Evolutionary conservation across 495 filamentous ascomycete genomes (phyloP).

Genomic region (Aspergillus heteromorphus): DNA sequence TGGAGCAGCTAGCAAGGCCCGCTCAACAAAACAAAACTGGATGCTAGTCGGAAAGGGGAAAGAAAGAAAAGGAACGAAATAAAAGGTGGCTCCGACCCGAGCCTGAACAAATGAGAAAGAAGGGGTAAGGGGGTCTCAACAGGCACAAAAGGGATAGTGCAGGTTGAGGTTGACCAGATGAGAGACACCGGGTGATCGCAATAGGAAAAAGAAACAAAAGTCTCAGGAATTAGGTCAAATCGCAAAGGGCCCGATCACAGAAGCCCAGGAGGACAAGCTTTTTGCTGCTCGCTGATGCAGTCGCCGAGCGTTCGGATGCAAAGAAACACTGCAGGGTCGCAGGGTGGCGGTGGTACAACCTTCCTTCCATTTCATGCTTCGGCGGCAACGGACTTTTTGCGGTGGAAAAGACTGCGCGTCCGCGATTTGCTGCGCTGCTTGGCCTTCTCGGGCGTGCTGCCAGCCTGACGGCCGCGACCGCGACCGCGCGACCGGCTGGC

Average conservation of each 20-base stretch:
- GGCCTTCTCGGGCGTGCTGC: slow-evolving; percentile 47
- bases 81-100: background rate
- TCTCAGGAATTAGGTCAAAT: background rate
- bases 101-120: background rate
- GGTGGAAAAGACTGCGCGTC: slow-evolving; percentile 61
- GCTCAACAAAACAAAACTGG: slow-evolving; percentile 8
- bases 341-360: too few species aligned
- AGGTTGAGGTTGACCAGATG: background rate
- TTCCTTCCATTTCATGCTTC: slow-evolving; percentile 25
- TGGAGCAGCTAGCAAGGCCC: slow-evolving; percentile 14
- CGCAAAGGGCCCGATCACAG: too few species aligned
- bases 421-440: slow-evolving; percentile 59
- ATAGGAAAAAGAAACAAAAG: background rate
- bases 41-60: slow-evolving; percentile 8
- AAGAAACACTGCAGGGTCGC: slow-evolving; percentile 3
- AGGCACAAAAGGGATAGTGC: background rate
- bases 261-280: background rate
- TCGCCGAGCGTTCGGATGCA: slow-evolving; percentile 2
- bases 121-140: background rate
- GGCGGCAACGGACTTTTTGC: slow-evolving; percentile 48
- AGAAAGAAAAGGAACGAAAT: slow-evolving; percentile 9
- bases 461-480: slow-evolving; percentile 14
- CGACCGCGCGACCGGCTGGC: slow-evolving; percentile 33
- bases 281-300: background rate
- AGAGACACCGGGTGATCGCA: background rate